Evolutionary conservation across 306 rosid genomes (phyloP), one percentile per base, ranked within the genome.

Genomic region (Lathyrus tuberosus): DNA sequence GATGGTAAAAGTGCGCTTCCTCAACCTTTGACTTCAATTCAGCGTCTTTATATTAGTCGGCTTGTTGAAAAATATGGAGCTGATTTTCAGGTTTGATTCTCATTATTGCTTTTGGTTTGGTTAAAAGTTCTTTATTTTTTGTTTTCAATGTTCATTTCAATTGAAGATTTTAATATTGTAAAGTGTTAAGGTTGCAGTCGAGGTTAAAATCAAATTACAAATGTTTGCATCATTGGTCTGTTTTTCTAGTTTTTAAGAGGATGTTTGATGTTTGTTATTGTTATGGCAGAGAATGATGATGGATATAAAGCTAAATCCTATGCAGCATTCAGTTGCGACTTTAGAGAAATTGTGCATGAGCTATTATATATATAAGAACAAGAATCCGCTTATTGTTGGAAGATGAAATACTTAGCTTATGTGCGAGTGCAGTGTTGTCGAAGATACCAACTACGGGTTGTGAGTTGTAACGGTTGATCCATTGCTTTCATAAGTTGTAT

Each of bases 281-380:
- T 51, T 70, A 77, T 52, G 53, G 80, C 89, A 90, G 98, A 73
- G 90, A 38, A 90, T 88, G 98, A 82, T 87, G 86, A 85, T 81
- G 96, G 96, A 94, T 64, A 83, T 75, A 70, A 94, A 90, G 84
- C 86, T 90, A 73, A 90, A 94, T 67, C 68, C 88, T 18, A 72
- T 94, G 90, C 98, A 94, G 79, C 97, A 90, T 79, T 90, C 98
- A 14, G 67, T 84, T 65, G 94, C 88, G 8, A 85, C 95, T 43
- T 74, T 94, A 78, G 81, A 85, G 88, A 94, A 90, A 40, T 78
- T 94, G 9, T 88, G 98, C 83, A 38, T 65, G 75, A 83, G 98
- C 26, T 74, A 74, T 43, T 53, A 42, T 8, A 16, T 74, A 31
- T 42, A 74, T 14, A 49, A 42, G 30, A 6, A 74, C 10, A 74